Evolutionary conservation across 352 stramenopile species (phyloP).

Genomic region (Thalassiosira livingstoniorum): DNA sequence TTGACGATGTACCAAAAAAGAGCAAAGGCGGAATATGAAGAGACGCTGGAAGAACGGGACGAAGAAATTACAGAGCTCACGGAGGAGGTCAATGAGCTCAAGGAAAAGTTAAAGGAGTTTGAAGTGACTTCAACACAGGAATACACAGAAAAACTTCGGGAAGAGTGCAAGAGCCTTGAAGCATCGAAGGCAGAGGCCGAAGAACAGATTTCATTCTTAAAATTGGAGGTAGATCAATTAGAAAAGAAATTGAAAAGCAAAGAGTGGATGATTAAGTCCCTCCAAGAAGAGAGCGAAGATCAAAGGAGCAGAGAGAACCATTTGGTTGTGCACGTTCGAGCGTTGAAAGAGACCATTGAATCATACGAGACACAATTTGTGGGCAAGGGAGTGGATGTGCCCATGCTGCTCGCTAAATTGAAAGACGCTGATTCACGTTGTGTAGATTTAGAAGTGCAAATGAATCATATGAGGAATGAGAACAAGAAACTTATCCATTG

Average conservation of each 20-base stretch:
- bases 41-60: conserved; percentile 43
- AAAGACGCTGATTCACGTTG: conserved; percentile 37
- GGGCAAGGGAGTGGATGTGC: conserved; percentile 57
- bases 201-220: conserved; percentile 11
- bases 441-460: conserved; percentile 39
- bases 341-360: conserved; percentile 48
- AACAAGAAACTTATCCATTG: not conserved
- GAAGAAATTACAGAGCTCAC: conserved; percentile 41
- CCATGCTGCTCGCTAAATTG: conserved; percentile 57
- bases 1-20: not conserved
- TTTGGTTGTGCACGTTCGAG: conserved; percentile 28
- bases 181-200: conserved; percentile 15
- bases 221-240: conserved; percentile 39
- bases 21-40: conserved; percentile 23
- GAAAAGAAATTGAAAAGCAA: conserved; percentile 56
- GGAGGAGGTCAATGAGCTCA: conserved; percentile 28
- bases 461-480: conserved; percentile 36
- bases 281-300: conserved; percentile 56
- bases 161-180: conserved; percentile 34
- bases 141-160: conserved; percentile 15
- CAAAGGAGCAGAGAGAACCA: conserved; percentile 45
- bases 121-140: conserved; percentile 4
- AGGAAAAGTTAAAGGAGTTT: conserved; percentile 28
- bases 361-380: conserved; percentile 52
- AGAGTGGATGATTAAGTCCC: conserved; percentile 60